A percentile compares a stretch with the other conserved stretches of the same genome.
Evolutionary conservation across 305 asterid genomes (phyloP).

Genomic region (Andrographis paniculata): DNA sequence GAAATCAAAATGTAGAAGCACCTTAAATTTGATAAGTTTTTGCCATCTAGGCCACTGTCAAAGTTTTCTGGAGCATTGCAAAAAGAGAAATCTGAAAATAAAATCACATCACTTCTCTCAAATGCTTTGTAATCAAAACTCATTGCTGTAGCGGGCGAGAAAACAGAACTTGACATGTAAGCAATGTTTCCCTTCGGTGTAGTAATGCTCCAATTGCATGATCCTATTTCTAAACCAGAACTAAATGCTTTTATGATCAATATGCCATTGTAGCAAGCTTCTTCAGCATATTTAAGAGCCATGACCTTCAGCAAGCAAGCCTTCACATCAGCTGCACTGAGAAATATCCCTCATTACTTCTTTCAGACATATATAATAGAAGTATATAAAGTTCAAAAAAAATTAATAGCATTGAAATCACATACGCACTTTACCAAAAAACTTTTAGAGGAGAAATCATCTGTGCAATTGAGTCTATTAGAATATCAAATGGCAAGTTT

Average conservation of each 20-base stretch:
- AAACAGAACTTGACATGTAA: slow-evolving; percentile 62
- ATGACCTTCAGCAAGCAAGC: slow-evolving; percentile 66
- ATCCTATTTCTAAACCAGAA: slow-evolving; percentile 89
- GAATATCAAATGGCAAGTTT: too few relatives aligned
- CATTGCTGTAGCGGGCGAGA: slow-evolving; percentile 43
- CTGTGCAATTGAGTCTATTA: too few relatives aligned
- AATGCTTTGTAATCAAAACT: slow-evolving; percentile 50
- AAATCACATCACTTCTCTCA: slow-evolving; percentile 51
- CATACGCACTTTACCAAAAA: too few relatives aligned
- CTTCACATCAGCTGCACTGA: slow-evolving; percentile 95
- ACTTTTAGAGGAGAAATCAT: too few relatives aligned
- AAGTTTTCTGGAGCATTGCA: slow-evolving; percentile 20
- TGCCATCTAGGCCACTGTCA: slow-evolving; percentile 25
- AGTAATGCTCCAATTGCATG: slow-evolving; percentile 73
- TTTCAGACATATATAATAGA: slow-evolving; percentile 8
- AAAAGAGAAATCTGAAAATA: slow-evolving; percentile 56
- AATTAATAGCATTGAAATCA: too few relatives aligned
- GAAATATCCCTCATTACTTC: slow-evolving; percentile 31
- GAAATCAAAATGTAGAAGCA: slow-evolving; percentile 28
- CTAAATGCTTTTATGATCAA: slow-evolving; percentile 58
- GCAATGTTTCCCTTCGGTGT: slow-evolving; percentile 52
- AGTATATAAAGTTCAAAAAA: neutral
- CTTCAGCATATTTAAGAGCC: slow-evolving; percentile 73
- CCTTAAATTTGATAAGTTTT: slow-evolving; percentile 34
- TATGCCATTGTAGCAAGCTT: slow-evolving; percentile 77